Conservation (phyloP, 2,329 filamentous ascomycete species). For the Cladophialophora chaetospira region DNA sequence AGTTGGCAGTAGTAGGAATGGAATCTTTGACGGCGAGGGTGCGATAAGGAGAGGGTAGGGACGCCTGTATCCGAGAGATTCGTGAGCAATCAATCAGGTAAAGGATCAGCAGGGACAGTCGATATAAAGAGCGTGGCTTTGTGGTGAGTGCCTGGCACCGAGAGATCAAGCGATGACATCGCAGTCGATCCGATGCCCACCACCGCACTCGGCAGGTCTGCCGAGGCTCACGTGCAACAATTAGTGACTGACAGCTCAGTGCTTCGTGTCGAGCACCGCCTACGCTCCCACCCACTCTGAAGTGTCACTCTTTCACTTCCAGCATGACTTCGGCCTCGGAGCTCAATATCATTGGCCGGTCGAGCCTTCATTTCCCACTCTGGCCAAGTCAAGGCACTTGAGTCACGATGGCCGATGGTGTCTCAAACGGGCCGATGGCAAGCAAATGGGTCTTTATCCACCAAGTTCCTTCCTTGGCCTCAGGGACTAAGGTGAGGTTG, state of each 20-base stretch:
- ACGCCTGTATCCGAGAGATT: not conserved
- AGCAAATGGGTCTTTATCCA: conserved; percentile 67
- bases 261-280: too few species aligned
- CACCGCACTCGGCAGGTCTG: conserved; percentile 1
- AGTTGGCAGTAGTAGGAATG: too few species aligned
- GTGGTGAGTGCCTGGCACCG: conserved; percentile 4
- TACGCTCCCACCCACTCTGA: too few species aligned
- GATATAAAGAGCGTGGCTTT: conserved; percentile 1
- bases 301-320: not conserved
- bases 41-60: not conserved
- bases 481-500: conserved; percentile 82
- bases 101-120: not conserved
- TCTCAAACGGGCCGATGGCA: conserved; percentile 45
- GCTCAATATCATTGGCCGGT: too few species aligned
- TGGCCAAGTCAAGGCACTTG: not conserved
- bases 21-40: too few species aligned
- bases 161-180: conserved; percentile 5
- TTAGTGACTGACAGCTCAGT: not conserved
- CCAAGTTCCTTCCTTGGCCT: conserved; percentile 54
- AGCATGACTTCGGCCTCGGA: not conserved
- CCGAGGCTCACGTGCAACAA: conserved; percentile 15
- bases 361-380: too few species aligned
- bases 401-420: conserved; percentile 15
- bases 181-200: conserved; percentile 4
- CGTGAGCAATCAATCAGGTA: not conserved